These are phyloP conservation scores for Syzygium aqueum DNA, from an alignment of 345 rosid species.

Conservation along the genomic window DNA sequence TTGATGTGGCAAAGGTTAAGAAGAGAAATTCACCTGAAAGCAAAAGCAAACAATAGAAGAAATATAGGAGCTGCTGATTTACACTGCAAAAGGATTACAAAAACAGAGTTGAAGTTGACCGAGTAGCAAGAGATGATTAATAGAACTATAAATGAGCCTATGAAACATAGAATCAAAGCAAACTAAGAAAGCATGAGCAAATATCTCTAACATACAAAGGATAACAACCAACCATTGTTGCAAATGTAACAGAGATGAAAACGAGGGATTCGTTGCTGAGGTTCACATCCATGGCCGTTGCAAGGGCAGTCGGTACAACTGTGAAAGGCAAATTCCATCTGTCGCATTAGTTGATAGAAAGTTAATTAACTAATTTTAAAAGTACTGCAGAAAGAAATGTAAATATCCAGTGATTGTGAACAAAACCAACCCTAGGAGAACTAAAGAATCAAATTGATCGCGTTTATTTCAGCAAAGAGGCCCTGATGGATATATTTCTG, in stretches of 20 bases:
- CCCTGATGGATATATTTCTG: neutral
- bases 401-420: neutral
- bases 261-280: constrained; percentile 97
- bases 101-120: neutral
- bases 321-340: constrained; percentile 83
- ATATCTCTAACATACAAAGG: neutral
- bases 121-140: neutral
- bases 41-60: constrained; percentile 95
- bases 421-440: neutral
- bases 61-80: constrained; percentile 98
- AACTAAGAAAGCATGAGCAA: neutral
- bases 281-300: constrained; percentile 94
- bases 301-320: constrained; percentile 99
- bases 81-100: constrained; percentile 49
- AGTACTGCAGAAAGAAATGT: neutral
- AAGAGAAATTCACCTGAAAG: constrained; percentile 71
- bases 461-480: neutral
- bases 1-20: neutral
- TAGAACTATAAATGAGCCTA: neutral
- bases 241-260: constrained; percentile 96
- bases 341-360: constrained; percentile 68
- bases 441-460: neutral
- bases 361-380: constrained; percentile 22
- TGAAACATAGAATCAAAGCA: neutral
- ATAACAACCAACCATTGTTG: constrained; percentile 77